These are phyloP conservation scores for Fusarium phyllophilum DNA, from an alignment of 2,329 filamentous ascomycete genomes.

Conservation along the genomic window DNA sequence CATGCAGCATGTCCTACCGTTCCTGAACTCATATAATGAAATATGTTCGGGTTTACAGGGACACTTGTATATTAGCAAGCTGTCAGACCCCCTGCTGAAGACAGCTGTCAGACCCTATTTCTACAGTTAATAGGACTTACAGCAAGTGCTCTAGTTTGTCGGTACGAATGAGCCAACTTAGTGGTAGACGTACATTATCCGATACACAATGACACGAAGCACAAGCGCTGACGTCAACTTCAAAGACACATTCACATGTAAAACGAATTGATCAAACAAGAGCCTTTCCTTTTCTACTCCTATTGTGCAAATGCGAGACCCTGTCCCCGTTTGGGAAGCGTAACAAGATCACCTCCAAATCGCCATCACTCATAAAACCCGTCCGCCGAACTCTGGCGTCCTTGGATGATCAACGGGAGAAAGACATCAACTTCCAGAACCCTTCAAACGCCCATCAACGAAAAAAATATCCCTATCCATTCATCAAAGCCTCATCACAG, in stretches of 20 bases:
- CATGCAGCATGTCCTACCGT: background rate
- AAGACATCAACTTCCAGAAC: conserved; percentile 8
- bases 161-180: fast-evolving
- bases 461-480: conserved; percentile 6
- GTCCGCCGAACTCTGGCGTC: conserved; percentile 41
- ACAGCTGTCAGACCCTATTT: background rate
- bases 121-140: too few relatives aligned
- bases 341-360: conserved; percentile 46
- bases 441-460: conserved; percentile 11
- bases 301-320: conserved; percentile 50
- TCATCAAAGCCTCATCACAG: conserved; percentile 12
- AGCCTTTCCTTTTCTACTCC: conserved; percentile 52
- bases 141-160: background rate
- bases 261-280: conserved; percentile 44
- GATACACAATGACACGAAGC: background rate
- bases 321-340: conserved; percentile 45
- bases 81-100: background rate
- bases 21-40: too few relatives aligned
- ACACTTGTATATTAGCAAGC: background rate
- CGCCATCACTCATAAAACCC: conserved; percentile 41
- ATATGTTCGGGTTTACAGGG: background rate
- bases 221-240: background rate
- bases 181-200: background rate
- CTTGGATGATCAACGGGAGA: conserved; percentile 29
- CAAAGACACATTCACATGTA: conserved; percentile 6